These are phyloP conservation scores for Boletus calvinii DNA, from an alignment of 1,284 basidiomycete genomes.

Conservation along the genomic window DNA sequence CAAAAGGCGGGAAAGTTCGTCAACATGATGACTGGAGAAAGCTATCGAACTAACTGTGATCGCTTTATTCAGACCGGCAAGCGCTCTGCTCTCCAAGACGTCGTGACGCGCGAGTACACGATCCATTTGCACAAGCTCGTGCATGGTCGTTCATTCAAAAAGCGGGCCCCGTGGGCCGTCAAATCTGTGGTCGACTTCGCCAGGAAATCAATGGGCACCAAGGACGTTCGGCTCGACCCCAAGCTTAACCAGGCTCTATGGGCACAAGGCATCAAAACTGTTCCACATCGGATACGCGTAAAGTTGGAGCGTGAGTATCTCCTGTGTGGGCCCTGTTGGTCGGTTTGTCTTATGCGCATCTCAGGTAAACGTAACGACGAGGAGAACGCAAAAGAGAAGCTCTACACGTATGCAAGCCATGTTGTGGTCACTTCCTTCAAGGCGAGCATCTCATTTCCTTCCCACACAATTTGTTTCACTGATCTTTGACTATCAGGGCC, in stretches of 20 bases:
- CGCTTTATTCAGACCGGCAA: slow-evolving; percentile 62
- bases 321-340: not conserved
- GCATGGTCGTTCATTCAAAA: slow-evolving; percentile 90
- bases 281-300: slow-evolving; percentile 87
- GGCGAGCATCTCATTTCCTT: slow-evolving; percentile 45
- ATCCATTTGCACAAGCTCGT: slow-evolving; percentile 94
- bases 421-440: slow-evolving; percentile 84
- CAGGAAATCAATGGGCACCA: slow-evolving; percentile 90
- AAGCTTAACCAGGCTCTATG: slow-evolving; percentile 93
- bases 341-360: not conserved
- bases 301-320: slow-evolving; percentile 84
- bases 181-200: slow-evolving; percentile 91
- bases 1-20: slow-evolving; percentile 41
- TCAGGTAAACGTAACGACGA: slow-evolving; percentile 58
- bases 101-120: slow-evolving; percentile 96
- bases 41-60: slow-evolving; percentile 6
- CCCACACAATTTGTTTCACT: not conserved
- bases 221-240: slow-evolving; percentile 90
- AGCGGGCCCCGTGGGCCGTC: slow-evolving; percentile 91
- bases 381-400: slow-evolving; percentile 96
- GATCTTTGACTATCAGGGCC: slow-evolving; percentile 52
- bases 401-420: slow-evolving; percentile 87
- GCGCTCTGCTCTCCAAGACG: slow-evolving; percentile 93
- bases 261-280: slow-evolving; percentile 86
- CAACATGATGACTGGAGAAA: slow-evolving; percentile 20